These are phyloP conservation scores for Leishmania guyanensis DNA, from an alignment of 208 protist genomes.

Conservation along the genomic window DNA sequence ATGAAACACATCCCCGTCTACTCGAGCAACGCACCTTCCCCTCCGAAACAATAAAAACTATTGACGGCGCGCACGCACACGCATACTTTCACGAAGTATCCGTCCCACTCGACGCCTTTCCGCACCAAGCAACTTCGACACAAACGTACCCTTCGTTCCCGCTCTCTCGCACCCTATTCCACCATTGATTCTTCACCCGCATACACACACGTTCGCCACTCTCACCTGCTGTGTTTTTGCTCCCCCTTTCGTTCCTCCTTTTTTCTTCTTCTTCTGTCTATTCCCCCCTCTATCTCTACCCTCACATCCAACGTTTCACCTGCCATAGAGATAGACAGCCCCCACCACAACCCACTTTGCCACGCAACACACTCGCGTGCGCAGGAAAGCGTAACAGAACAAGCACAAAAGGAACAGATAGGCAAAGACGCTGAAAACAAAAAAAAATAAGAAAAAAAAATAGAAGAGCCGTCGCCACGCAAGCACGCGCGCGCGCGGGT, in stretches of 20 bases:
- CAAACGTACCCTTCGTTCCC: slow-evolving; percentile 13
- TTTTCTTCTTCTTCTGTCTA: background rate
- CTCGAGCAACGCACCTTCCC: background rate
- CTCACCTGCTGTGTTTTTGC: background rate
- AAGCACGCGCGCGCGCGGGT: background rate
- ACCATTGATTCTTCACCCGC: background rate
- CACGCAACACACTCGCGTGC: background rate
- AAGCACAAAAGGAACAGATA: background rate
- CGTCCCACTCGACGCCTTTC: background rate
- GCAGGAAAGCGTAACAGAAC: background rate
- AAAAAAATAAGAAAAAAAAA: background rate
- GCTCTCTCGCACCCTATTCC: background rate
- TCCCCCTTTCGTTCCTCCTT: background rate
- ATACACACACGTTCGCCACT: background rate
- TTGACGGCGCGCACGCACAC: background rate
- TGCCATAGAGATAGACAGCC: slow-evolving; percentile 8
- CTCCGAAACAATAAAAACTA: background rate
- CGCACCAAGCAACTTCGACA: slow-evolving; percentile 1
- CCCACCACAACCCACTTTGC: background rate
- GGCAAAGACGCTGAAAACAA: background rate
- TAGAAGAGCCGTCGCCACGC: background rate
- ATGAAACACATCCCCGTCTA: background rate
- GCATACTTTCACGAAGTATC: background rate
- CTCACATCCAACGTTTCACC: background rate
- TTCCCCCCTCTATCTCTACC: background rate